Evolutionary conservation across 2,329 filamentous ascomycete genomes (phyloP), one percentile per base, ranked within the genome.

Genomic region (Fusarium sacchari): DNA sequence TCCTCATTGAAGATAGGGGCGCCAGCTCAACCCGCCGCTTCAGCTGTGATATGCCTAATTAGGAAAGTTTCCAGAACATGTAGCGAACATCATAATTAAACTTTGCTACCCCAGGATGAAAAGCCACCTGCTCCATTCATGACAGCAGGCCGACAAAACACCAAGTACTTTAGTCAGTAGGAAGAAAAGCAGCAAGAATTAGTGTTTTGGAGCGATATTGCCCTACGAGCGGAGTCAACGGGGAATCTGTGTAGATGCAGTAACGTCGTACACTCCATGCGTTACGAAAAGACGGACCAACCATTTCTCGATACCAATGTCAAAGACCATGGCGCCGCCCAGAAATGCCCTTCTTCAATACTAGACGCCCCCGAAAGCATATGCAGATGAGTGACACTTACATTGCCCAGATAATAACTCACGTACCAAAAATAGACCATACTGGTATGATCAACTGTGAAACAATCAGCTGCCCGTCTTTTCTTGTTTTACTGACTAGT

Each of bases 1-100:
- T 56, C 36, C 71, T 56, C 36, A 46, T 30, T 32, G 47, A 65
- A 76, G 74, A 77, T 75, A 68, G 75, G 75, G 75, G 74, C 47
- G 55, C 66, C 70, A 65, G 50, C 63, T 64, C 71, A 74, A 64
- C 30, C 57, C 47, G 69, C 69, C 72, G 42, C 62, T 63, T 28
- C 52, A 62, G 55, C 53, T 60, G 64, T 56, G 42, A 60, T 69
- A 39, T 64, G 22, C 40, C 50, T 36, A 24, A 53, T 65, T 53
- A n/a, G 59, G 66, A 53, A 70, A 53, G 40, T 50, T 70, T 69
- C 67, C 18, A 70, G 67, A 59, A 60, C 13, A 32, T 32, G 6
- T 47, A 32, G 30, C 50, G 60, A 44, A 52, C 26, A 60, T 30
- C 47, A 44, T 70, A 56, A 66, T 52, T 60, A 56, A 66, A 71